Conservation (phyloP, 2,329 filamentous ascomycete species). For the Leptographium procerum region DNA sequence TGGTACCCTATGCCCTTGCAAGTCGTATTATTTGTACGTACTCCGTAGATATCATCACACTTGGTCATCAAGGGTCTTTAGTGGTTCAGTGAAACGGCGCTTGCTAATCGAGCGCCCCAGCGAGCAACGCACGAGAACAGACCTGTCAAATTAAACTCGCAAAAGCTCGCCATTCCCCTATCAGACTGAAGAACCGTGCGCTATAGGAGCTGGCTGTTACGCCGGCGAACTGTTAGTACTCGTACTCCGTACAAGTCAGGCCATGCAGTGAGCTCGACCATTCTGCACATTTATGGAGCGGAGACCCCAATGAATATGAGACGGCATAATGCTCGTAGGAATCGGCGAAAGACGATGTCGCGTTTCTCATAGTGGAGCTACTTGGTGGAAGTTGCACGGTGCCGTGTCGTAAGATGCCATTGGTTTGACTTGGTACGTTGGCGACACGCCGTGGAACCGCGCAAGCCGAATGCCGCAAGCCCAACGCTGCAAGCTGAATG, state of each 20-base stretch:
- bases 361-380: too few relatives aligned
- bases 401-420: too few relatives aligned
- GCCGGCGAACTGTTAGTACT: neutral
- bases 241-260: neutral
- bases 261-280: neutral
- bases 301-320: neutral
- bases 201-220: neutral
- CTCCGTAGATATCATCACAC: neutral
- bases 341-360: too few relatives aligned
- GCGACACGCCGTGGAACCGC: neutral
- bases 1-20: neutral
- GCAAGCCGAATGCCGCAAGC: neutral
- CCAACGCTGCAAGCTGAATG: neutral
- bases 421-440: neutral
- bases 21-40: too few relatives aligned
- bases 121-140: neutral
- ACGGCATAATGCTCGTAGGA: neutral
- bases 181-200: neutral
- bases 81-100: neutral
- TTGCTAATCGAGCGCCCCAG: neutral
- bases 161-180: neutral
- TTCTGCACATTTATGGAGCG: neutral
- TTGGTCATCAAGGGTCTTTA: neutral
- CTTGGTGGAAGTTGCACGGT: too few relatives aligned
- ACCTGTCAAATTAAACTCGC: neutral